Base-by-base conservation (phyloP, 2,329 filamentous ascomycete genomes). In the Alternaria triticina region DNA sequence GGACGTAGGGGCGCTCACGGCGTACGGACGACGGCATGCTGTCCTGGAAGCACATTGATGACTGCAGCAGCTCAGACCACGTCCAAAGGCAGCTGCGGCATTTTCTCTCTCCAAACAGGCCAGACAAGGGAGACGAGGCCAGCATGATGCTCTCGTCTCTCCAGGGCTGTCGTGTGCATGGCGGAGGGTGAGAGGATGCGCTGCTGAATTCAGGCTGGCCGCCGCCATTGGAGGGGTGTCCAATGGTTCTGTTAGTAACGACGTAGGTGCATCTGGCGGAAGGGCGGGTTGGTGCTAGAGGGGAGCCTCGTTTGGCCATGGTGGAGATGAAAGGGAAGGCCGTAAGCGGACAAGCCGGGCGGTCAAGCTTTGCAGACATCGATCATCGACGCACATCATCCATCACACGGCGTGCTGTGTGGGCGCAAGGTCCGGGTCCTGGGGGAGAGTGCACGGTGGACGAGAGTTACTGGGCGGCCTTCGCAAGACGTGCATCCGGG, bases 401-500 rank as follows among this genome's bases (percentile, higher is more conserved):
- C 46, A 59, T 43, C 27, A 59, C 30, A 61, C 27, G 33, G 17
- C 47, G 25, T 25, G 57, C 28, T 59, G 25, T 52, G 47, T 36
- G n/a, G 55, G 47, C 33, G 50, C 57, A 22, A 64, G 60, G 54
- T 33, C 44, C 58, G 49, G 55, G 54, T 52, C 49, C 49, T 40
- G 49, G 49, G 49, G 27, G 51, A 58, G 50, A 30, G 44, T 28
- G 43, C 40, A 51, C 57, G 49, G 57, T 36, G 61, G 45, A 46
- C 28, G 55, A 49, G 23, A 20, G 13, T 25, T 15, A 47, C 43
- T 57, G 40, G 57, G 57, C 46, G 56, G 40, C 47, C 20, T 44
- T 59, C 43, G 50, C 52, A 55, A 65, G 46, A 65, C 44, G 59
- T 66, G 70, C 70, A 62, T 69, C 59, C 59, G 69, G 66, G 68